Evolutionary conservation across 768 basidiomycete species (phyloP).

Genomic region (Agaricus subrufescens): DNA sequence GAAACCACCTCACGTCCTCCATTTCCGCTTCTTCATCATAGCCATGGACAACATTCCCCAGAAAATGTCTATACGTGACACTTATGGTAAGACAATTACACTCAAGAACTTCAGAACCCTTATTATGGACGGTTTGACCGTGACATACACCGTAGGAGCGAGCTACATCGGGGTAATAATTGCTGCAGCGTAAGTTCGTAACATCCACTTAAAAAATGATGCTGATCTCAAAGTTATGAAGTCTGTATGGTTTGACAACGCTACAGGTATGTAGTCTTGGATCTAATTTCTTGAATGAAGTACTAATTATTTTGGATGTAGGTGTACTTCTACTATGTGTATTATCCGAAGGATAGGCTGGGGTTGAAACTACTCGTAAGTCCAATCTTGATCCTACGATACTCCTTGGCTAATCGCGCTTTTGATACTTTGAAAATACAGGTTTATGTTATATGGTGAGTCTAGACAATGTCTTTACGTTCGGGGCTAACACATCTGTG

Average conservation of each 20-base stretch:
- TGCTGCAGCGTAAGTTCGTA: conserved; percentile 23
- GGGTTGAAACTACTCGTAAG: conserved; percentile 22
- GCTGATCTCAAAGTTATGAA: conserved; percentile 7
- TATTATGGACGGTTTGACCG: background rate
- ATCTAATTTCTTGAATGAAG: background rate
- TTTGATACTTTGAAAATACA: conserved; percentile 7
- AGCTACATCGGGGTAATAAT: conserved; percentile 26
- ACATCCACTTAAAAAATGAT: background rate
- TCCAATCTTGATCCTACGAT: background rate
- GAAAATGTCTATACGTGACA: conserved; percentile 15
- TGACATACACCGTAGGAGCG: conserved; percentile 8
- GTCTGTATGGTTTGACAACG: conserved; percentile 31
- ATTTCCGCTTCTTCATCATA: background rate
- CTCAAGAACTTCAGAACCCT: background rate
- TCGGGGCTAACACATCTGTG: background rate
- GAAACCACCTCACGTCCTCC: background rate
- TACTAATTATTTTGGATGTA: conserved; percentile 4
- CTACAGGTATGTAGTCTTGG: conserved; percentile 21
- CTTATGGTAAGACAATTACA: conserved; percentile 14
- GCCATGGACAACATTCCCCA: background rate
- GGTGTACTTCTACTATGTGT: conserved; percentile 30
- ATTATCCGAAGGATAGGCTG: conserved; percentile 26
- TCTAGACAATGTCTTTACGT: too few relatives aligned
- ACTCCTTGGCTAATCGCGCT: background rate
- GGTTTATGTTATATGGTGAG: conserved; percentile 26